Evolutionary conservation across 2,329 filamentous ascomycete genomes (phyloP).

Genomic region (Arachnopeziza araneosa): DNA sequence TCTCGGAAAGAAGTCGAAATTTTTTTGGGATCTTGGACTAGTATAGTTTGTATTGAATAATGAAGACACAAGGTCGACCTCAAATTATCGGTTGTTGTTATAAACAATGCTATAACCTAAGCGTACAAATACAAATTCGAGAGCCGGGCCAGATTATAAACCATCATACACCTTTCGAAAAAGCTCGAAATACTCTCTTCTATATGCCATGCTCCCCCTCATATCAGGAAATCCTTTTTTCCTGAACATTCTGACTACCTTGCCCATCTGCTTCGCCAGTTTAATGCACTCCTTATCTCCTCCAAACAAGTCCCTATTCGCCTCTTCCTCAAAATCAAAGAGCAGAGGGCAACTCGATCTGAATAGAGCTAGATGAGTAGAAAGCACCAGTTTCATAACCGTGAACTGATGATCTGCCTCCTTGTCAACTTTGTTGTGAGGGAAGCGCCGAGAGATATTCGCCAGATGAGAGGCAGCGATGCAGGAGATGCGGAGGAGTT

Average conservation of each 20-base stretch:
- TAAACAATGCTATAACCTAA: too few species aligned
- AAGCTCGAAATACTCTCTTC: conserved; percentile 21
- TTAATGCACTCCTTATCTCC: conserved; percentile 16
- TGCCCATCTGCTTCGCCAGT: conserved; percentile 19
- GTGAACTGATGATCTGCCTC: conserved; percentile 16
- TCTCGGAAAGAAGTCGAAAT: too few species aligned
- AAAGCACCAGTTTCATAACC: conserved; percentile 19
- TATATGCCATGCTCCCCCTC: conserved; percentile 23
- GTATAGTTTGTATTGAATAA: too few species aligned
- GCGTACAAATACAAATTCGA: too few species aligned
- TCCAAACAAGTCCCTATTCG: conserved; percentile 19
- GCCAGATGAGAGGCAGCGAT: conserved; percentile 17
- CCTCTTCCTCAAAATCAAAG: conserved; percentile 20
- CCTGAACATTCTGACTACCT: conserved; percentile 19
- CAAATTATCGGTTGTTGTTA: too few species aligned
- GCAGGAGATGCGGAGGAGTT: conserved; percentile 19
- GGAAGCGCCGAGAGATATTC: conserved; percentile 15
- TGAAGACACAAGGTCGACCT: too few species aligned
- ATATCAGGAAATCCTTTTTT: conserved; percentile 21
- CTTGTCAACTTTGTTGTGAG: neutral
- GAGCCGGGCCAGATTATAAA: neutral
- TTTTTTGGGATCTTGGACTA: too few species aligned
- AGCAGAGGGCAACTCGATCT: conserved; percentile 23
- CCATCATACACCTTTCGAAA: conserved; percentile 20
- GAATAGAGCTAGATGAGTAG: conserved; percentile 23